Percentiles rank a stretch among this genome's conserved stretches.
phyloP scores from a whole-genome alignment of 345 rosid genomes.

The Rhizophora mangle region DNA sequence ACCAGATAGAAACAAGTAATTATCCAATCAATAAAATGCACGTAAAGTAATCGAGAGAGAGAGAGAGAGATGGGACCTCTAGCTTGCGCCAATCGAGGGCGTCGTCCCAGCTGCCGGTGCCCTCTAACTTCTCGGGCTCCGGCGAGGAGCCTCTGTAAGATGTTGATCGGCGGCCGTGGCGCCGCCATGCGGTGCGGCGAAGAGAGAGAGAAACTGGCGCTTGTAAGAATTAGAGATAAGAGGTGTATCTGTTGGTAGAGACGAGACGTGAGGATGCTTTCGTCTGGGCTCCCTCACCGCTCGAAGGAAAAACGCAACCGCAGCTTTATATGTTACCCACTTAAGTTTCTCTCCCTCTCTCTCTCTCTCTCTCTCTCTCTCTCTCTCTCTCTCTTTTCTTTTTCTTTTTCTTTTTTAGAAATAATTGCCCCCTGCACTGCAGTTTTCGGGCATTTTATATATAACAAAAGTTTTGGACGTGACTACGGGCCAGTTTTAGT shows the following conservation, averaged over 20 bases:
- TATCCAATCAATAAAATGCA: conserved; percentile 5
- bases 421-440: too few species aligned
- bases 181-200: conserved; percentile 43
- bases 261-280: not conserved
- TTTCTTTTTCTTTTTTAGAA: too few species aligned
- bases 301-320: not conserved
- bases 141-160: conserved; percentile 46
- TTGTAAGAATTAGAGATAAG: not conserved
- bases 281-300: conserved; percentile 6
- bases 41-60: conserved; percentile 4
- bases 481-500: too few species aligned
- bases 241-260: not conserved
- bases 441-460: too few species aligned
- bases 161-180: conserved; percentile 43
- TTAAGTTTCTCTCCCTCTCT: too few species aligned
- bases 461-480: too few species aligned
- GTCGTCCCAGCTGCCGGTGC: conserved; percentile 73
- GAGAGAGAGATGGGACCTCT: conserved; percentile 41
- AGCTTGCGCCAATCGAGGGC: conserved; percentile 71
- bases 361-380: too few species aligned
- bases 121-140: conserved; percentile 65
- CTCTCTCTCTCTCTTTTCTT: too few species aligned
- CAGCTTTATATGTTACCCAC: too few species aligned
- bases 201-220: not conserved
- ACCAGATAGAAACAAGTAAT: conserved; percentile 8